Base-by-base conservation (phyloP, 1,139 yeast genomes). In the Taphrina deformans region DNA sequence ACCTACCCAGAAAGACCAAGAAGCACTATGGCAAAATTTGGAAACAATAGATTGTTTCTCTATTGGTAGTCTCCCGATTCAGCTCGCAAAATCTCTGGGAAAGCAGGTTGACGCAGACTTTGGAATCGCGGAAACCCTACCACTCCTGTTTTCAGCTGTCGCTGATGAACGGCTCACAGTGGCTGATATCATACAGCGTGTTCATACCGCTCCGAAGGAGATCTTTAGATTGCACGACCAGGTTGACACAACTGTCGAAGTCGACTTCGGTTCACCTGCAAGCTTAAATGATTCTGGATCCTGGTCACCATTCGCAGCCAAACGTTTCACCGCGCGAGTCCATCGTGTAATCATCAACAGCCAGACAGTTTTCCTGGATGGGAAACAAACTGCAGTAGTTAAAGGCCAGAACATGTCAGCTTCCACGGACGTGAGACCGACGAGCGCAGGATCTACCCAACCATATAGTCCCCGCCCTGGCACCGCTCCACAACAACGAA, bases 151-250 rank as follows among this genome's bases (percentile, higher is more conserved):
- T 72, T 79, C 88, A 65, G 97, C 96, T 65, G 95, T 92, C 67
- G 81, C 82, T 68, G 86, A 84, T 44, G 89, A 88, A 62, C 85
- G 81, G 71, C 81, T 93, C 71, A 84, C 96, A 12, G 74, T 88
- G 69, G 86, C 82, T 27, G 96, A 90, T 73, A 85, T 93, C 70
- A 81, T 86, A 67, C 74, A 79, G 69, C 88, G 89, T 73, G 81
- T 93, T 78, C 91, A 90, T 77, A 86, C 86, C 73, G 88, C 87
- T 73, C 98, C 98, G 71, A 84, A 85, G 71, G 81, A 78, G 72
- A 89, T 93, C 73, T 91, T 93, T 79, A 88, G 86, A 73, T 81
- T 93, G 69, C 91, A 95, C 71, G 89, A 85, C 72, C 96, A 89
- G 77, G 84, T 83, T 69, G 86, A 84, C 51, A 76, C 93, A 23